Base-by-base conservation (phyloP, 2,329 filamentous ascomycete genomes). In the Claviceps citrina region DNA sequence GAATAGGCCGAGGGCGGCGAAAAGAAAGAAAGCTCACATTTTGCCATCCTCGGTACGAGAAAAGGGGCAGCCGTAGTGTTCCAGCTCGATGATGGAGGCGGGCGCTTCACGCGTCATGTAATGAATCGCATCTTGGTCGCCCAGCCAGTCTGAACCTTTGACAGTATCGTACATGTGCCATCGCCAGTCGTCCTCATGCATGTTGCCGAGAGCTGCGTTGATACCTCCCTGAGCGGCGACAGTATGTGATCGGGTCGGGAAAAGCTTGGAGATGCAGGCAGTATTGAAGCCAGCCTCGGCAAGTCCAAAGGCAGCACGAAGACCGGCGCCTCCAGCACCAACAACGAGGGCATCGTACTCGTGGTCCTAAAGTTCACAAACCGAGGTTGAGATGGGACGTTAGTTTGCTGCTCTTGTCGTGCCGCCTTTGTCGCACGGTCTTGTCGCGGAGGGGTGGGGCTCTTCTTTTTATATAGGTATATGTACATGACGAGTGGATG, bases 141-240 rank as follows among this genome's bases (percentile, higher is more conserved):
- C 87, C 38, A 95, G 76, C 87, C 87, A 95, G 70, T 95, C 87
- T 49, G 84, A 93, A 49, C 87, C 87, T 72, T 95, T 95, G 60
- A 95, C 87, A 32, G 87, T 95, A 63, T 95, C 87, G 71, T 95
- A 95, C 87, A 95, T 95, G 68, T 95, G 87, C 87, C 87, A 95
- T 71, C 86, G 79, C 87, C 87, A 95, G 68, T 95, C 86, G 57
- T 95, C 87, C 70, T 89, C 77, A 72, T 94, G 86, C 87, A 95
- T 95, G 69, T 93, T 94, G 57, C 84, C 84, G 42, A 91, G 71
- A 38, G 84, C 84, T 42, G 84, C 84, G 61, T 91, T 91, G 70
- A 91, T 89, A 56, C 84, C 84, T 58, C 84, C 84, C 63, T 81
- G 77, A 31, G 77, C 77, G 43, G 84, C 84, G 53, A 91, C 84